A percentile compares a stretch with the other conserved stretches of the same genome.
phyloP scores from a whole-genome alignment of 495 filamentous ascomycete species.

The Aspergillus mulundensis region DNA sequence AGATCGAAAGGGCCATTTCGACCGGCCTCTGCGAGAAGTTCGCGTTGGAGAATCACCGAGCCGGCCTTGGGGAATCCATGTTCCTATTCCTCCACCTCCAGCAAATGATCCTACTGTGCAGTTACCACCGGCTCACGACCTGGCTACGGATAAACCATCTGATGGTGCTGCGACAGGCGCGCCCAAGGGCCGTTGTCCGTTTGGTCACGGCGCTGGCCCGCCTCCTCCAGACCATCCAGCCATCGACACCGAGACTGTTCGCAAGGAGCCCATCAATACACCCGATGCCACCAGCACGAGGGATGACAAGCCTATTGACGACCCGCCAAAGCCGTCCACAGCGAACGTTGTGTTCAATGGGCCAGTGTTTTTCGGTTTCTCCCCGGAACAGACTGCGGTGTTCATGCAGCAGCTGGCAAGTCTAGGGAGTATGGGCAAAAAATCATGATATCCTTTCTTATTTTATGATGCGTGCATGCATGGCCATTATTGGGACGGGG shows the following conservation, averaged over 20 bases:
- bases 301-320: background rate
- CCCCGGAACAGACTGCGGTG: constrained; percentile 68
- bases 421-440: constrained; percentile 4
- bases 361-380: constrained; percentile 85
- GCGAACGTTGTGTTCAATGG: constrained; percentile 77
- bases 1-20: constrained; percentile 59
- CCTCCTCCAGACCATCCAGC: constrained; percentile 17
- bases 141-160: background rate
- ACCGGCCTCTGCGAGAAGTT: constrained; percentile 75
- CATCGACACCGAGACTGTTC: constrained; percentile 19
- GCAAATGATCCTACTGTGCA: constrained; percentile 19
- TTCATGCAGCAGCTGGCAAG: constrained; percentile 57
- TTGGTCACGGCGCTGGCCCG: constrained; percentile 35
- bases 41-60: constrained; percentile 85
- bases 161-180: background rate
- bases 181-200: constrained; percentile 42
- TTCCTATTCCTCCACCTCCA: constrained; percentile 50
- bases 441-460: background rate
- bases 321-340: background rate
- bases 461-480: background rate
- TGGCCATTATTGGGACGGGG: background rate
- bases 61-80: constrained; percentile 83
- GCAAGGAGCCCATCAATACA: constrained; percentile 1
- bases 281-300: constrained; percentile 1
- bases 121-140: constrained; percentile 23